A percentile compares a stretch with the other conserved stretches of the same genome.
phyloP scores from a whole-genome alignment of 768 basidiomycete species.

The Lactarius evosmus region DNA sequence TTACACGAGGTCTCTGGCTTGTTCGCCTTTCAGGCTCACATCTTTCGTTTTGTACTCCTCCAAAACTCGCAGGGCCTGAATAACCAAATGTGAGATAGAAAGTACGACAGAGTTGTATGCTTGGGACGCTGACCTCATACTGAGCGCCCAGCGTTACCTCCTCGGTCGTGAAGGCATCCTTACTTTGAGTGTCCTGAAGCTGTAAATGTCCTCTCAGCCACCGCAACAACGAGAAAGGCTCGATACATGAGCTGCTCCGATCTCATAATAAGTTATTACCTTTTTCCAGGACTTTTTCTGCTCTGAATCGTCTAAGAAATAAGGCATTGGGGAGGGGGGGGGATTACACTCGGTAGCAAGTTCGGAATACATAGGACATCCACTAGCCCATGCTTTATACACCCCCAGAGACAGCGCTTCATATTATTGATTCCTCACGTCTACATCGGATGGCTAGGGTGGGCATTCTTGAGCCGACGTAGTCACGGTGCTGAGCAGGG shows the following conservation, averaged over 20 bases:
- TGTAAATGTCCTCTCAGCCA: neutral
- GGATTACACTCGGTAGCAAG: neutral
- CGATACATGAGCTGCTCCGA: too few species aligned
- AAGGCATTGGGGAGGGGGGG: constrained; percentile 12
- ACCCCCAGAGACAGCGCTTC: neutral
- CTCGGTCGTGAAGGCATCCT: constrained; percentile 18
- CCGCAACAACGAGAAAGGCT: neutral
- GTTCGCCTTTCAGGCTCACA: neutral
- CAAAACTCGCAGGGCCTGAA: neutral
- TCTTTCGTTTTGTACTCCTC: neutral
- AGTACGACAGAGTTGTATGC: too few species aligned
- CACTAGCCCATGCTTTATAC: neutral
- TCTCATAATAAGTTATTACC: neutral
- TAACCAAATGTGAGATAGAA: neutral
- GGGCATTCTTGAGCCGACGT: neutral
- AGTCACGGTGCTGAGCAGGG: neutral
- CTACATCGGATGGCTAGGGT: neutral
- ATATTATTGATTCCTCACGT: neutral
- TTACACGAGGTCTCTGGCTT: constrained; percentile 11
- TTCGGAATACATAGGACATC: neutral
- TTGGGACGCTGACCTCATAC: constrained; percentile 16
- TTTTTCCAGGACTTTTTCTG: constrained; percentile 15
- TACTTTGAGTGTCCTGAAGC: constrained; percentile 8
- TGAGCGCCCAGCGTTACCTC: constrained; percentile 4
- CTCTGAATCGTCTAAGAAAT: constrained; percentile 15